Base-by-base conservation (phyloP, 352 stramenopile genomes). In the Achlya hypogyna region DNA sequence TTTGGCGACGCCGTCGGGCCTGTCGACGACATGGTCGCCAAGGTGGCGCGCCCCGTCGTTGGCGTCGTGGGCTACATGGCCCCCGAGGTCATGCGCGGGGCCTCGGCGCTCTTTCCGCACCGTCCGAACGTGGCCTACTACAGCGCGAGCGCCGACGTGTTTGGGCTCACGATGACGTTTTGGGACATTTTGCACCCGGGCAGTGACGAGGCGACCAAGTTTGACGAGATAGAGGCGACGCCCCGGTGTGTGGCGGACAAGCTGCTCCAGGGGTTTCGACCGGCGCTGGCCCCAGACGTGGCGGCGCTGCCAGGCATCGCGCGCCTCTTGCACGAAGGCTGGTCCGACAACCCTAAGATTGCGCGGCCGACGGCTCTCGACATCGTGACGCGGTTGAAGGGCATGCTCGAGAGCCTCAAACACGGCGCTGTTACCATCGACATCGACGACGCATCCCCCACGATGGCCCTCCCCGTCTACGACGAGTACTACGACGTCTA, bases 11-110 rank as follows among this genome's bases (percentile, higher is more conserved):
- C 77, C 10, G 20, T 31, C 64, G 72, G 12, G 72, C 69, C 29
- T n/a, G 65, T 77, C 18, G 69, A 78, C 27, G 82, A 84, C 69
- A 78, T 86, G 75, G 78, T 77, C 5, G 76, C 79, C 0, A 78
- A 88, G 43, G 63, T 86, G 5, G 78, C 86, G 52, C 68, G 69
- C 31, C 4, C 49, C 12, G 49, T 35, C 10, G 75, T 80, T 54
- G 83, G 83, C 5, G 90, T 81, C 0, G 79, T 87, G 4, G 73
- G 85, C 49, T 91, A 90, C 71, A 91, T 91, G 82, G 82, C 84
- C 4, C 82, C 82, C 4, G 83, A 93, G 40, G 73, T 93, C 56
- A 90, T 93, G 54, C 78, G 88, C 5, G 79, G 81, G 18, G 31
- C 31, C 1, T 22, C 2, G 1, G 49, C 20, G 25, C 31, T 56